These are phyloP conservation scores for Cladosporium velox DNA, from an alignment of 2,329 filamentous ascomycete genomes.

Conservation along the genomic window DNA sequence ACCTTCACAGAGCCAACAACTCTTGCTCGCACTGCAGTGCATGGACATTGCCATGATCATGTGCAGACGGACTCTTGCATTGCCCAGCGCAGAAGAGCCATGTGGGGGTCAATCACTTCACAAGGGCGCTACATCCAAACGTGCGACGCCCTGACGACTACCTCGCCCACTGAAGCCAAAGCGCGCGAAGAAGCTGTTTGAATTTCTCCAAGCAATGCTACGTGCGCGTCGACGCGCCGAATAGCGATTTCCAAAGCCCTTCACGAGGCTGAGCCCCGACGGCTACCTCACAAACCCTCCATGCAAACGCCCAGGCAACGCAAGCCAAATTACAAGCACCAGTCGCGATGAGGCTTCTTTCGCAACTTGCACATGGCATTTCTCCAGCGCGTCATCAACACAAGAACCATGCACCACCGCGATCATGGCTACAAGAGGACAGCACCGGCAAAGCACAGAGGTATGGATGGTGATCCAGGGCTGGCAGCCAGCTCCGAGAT, in stretches of 20 bases:
- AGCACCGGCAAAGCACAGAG: not conserved
- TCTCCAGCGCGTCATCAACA: not conserved
- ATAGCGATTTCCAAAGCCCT: not conserved
- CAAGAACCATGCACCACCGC: not conserved
- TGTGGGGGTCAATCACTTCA: constrained; percentile 28
- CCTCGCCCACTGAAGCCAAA: not conserved
- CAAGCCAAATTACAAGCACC: not conserved
- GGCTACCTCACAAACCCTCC: not conserved
- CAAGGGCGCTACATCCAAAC: constrained; percentile 23
- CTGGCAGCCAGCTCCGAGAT: not conserved
- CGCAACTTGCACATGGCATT: not conserved
- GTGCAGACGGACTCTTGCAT: not conserved
- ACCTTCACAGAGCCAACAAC: not conserved
- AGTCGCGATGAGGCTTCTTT: not conserved
- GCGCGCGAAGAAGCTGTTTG: not conserved
- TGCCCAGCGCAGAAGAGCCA: not conserved
- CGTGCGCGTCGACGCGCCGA: not conserved
- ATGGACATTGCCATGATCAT: not conserved
- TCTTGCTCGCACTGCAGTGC: not conserved
- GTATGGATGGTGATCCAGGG: not conserved
- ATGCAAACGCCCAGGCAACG: not conserved
- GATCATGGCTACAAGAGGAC: not conserved
- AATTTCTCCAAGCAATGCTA: not conserved
- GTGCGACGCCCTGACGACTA: constrained; percentile 4
- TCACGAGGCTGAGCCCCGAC: not conserved